phyloP scores from a whole-genome alignment of 306 rosid species.

The Luffa aegyptiaca region DNA sequence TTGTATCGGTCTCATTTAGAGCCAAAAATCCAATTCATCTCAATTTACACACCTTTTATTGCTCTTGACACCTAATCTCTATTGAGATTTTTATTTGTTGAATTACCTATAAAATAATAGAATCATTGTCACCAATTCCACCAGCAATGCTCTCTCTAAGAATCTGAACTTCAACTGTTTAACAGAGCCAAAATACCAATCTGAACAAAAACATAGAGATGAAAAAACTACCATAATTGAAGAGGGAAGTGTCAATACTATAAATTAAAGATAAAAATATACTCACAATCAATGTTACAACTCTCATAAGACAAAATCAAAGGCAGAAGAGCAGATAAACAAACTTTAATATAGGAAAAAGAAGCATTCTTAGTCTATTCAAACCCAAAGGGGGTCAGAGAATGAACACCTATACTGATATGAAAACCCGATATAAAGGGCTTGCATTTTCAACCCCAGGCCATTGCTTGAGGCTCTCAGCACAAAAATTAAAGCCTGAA shows the following conservation, averaged over 20 bases:
- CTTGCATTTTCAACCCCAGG: neutral
- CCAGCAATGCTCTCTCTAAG: too few relatives aligned
- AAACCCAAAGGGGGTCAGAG: constrained; percentile 1
- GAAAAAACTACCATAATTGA: neutral
- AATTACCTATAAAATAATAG: neutral
- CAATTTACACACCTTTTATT: too few relatives aligned
- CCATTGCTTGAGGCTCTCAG: constrained; percentile 5
- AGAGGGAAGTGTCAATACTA: neutral
- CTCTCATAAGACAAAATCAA: constrained; percentile 1
- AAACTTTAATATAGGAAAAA: constrained; percentile 5
- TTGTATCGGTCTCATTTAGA: too few relatives aligned
- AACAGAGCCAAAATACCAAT: neutral
- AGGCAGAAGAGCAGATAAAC: neutral
- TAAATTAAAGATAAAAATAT: neutral
- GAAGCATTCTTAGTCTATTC: constrained; percentile 3
- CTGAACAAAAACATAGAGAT: neutral
- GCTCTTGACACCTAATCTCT: too few relatives aligned
- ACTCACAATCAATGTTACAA: constrained; percentile 1
- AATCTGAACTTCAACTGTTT: too few relatives aligned
- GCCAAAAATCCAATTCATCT: too few relatives aligned
- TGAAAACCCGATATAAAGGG: neutral
- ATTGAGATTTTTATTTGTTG: too few relatives aligned
- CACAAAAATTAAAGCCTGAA: constrained; percentile 14
- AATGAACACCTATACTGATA: constrained; percentile 7
- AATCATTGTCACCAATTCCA: neutral